A percentile compares a stretch with the other conserved stretches of the same genome.
Conservation (phyloP, 495 filamentous ascomycete species). For the Aspergillus panamensis region DNA sequence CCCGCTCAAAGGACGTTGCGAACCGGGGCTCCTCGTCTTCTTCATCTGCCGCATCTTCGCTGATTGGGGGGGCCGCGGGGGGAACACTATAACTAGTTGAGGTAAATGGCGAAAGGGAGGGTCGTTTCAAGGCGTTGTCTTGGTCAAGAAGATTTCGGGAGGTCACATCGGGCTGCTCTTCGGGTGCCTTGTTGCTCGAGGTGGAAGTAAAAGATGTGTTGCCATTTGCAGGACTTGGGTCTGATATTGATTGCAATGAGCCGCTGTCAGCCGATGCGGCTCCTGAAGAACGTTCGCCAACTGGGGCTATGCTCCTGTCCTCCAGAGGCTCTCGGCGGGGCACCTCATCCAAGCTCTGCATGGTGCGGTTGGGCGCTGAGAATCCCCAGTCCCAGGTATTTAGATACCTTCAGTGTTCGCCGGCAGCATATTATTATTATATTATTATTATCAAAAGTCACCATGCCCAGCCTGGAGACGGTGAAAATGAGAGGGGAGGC, state of each 20-base stretch:
- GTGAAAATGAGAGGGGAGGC: no score
- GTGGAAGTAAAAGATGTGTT: slow-evolving; percentile 17
- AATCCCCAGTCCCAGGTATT: neutral
- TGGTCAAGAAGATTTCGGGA: slow-evolving; percentile 11
- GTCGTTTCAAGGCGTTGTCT: slow-evolving; percentile 19
- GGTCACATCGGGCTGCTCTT: slow-evolving; percentile 14
- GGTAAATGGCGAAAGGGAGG: slow-evolving; percentile 22
- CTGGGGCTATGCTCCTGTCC: slow-evolving; percentile 6
- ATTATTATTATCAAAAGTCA: no score
- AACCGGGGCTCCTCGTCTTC: slow-evolving; percentile 43
- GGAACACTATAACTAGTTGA: slow-evolving; percentile 28
- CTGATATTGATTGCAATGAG: slow-evolving; percentile 12
- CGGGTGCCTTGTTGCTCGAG: slow-evolving; percentile 17
- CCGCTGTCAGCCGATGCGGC: slow-evolving; percentile 19
- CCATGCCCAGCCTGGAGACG: no score
- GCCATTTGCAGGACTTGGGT: slow-evolving; percentile 6
- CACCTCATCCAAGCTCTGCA: slow-evolving; percentile 43
- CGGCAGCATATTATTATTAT: no score
- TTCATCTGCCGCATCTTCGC: slow-evolving; percentile 30
- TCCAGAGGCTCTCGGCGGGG: slow-evolving; percentile 22
- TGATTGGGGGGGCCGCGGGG: slow-evolving; percentile 21
- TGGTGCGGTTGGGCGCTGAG: slow-evolving; percentile 7
- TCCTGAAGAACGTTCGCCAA: slow-evolving; percentile 18
- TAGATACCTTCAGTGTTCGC: neutral
- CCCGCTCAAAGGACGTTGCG: slow-evolving; percentile 45